Evolutionary conservation across 2,329 filamentous ascomycete genomes (phyloP), one percentile per base, ranked within the genome.

Genomic region (Colletotrichum noveboracense): DNA sequence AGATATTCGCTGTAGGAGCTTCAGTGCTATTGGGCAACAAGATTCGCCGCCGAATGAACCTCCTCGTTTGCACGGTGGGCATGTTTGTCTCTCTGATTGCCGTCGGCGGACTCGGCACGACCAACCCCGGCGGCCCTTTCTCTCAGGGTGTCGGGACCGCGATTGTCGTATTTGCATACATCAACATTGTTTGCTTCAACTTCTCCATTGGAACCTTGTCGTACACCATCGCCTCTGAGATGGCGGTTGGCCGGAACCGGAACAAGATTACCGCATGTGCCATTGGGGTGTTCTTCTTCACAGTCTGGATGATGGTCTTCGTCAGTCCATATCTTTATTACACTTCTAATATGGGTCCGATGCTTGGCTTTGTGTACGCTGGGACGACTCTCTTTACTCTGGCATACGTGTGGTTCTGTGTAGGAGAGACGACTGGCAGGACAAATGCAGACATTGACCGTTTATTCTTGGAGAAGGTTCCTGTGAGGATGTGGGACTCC

Each of bases 171-270:
- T 87, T 87, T 77, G 79, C 86, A 52, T 85, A 85, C 69, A 84
- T 88, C 73, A 84, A 84, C 70, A 86, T 86, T 75, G 82, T 83
- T 24, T 84, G 83, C 13, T 88, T 87, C 79, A 88, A 88, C 78
- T 88, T 88, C 78, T 83, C 83, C 16, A 83, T 83, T 80, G 87
- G 86, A 2, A 85, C 87, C 1, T 80, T 87, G 1, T 82, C 80
- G 3, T 88, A 82, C 80, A 85, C 86, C 0, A 84, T 87, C 52
- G 85, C 85, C 32, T 85, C 83, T 5, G 87, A 89, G 76, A 86
- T 88, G 84, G 85, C 87, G 0, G 86, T 88, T 28, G 87, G 87
- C 6, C 84, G 83, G 16, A 89, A 89, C 79, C 81, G 86, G 65
- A 87, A 87, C 79, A 87, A 88, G 78, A 68, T 68, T 77, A 85